A percentile compares a stretch with the other conserved stretches of the same genome.
phyloP scores from a whole-genome alignment of 129 eudicot species.

The Oenanthe sinensis region DNA sequence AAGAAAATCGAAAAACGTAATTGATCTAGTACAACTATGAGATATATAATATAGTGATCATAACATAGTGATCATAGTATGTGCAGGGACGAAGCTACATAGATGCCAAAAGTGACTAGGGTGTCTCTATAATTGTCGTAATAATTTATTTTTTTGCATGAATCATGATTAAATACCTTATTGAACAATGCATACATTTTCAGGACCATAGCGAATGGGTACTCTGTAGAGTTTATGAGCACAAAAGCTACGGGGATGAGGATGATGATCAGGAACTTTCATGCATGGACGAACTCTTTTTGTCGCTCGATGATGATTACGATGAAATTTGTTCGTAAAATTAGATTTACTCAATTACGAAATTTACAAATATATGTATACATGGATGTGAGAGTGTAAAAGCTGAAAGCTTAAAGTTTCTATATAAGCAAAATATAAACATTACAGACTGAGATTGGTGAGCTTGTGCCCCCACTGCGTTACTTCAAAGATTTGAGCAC shows the following conservation, averaged over 20 bases:
- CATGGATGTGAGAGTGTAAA: neutral
- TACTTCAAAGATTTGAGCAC: constrained; percentile 23
- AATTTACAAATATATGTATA: neutral
- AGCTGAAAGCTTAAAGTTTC: neutral
- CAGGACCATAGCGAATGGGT: constrained; percentile 91
- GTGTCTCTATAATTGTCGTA: too few relatives aligned
- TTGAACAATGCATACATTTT: constrained; percentile 5
- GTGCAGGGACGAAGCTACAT: too few relatives aligned
- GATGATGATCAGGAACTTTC: constrained; percentile 69
- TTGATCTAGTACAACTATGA: neutral
- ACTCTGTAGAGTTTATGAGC: constrained; percentile 74
- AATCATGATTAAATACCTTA: neutral
- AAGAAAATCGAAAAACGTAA: constrained; percentile 51
- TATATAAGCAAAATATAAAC: neutral
- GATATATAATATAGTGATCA: neutral
- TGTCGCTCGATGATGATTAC: constrained; percentile 69
- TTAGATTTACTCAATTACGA: constrained; percentile 10
- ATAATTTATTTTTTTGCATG: too few relatives aligned
- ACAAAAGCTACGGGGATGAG: constrained; percentile 27
- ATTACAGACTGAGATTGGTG: neutral
- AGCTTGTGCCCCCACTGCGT: constrained; percentile 26
- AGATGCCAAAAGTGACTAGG: too few relatives aligned
- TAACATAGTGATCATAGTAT: too few relatives aligned
- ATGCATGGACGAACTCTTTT: constrained; percentile 87
- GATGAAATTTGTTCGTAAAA: constrained; percentile 78